These are phyloP conservation scores for Jatropha curcas DNA, from an alignment of 345 rosid genomes.

Conservation along the genomic window DNA sequence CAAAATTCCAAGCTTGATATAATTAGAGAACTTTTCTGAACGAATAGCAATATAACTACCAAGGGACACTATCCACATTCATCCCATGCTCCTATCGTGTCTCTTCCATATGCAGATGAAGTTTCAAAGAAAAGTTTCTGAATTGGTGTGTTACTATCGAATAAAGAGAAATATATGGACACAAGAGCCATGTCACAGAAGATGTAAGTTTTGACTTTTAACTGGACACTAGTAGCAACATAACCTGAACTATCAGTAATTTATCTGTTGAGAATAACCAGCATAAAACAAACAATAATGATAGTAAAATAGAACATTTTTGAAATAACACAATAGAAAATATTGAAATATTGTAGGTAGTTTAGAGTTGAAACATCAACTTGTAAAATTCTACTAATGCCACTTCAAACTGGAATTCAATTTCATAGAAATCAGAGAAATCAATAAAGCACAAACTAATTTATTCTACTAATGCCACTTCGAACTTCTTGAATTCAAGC, in stretches of 20 bases:
- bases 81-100: neutral
- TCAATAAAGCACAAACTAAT: neutral
- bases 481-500: neutral
- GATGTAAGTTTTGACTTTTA: neutral
- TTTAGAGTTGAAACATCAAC: neutral
- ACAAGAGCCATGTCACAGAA: neutral
- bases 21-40: neutral
- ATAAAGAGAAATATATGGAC: neutral
- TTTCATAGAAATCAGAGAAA: neutral
- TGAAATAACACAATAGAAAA: neutral
- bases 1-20: neutral
- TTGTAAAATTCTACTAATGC: too few species aligned
- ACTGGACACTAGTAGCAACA: neutral
- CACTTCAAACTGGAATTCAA: too few species aligned
- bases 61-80: neutral
- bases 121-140: neutral
- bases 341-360: neutral
- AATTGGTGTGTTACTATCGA: neutral
- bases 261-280: neutral
- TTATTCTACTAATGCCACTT: neutral
- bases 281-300: neutral
- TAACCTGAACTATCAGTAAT: neutral
- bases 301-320: neutral
- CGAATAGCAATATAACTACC: neutral
- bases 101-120: neutral